Percentiles rank a stretch among this genome's conserved stretches.
These are phyloP conservation scores for Hamamelis virginiana DNA, from an alignment of 164 flowering plant genomes.

Conservation along the genomic window DNA sequence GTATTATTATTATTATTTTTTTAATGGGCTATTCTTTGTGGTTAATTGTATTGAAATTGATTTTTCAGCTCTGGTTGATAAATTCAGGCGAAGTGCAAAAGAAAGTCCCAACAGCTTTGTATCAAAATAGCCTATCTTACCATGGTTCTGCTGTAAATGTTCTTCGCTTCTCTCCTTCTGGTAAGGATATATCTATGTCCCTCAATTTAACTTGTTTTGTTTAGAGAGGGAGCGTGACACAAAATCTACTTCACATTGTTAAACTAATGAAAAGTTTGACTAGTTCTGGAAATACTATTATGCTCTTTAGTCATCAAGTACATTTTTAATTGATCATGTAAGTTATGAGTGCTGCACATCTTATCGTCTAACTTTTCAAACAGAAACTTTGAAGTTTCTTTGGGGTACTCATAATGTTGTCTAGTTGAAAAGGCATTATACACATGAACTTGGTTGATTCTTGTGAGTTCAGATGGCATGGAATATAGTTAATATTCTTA, in stretches of 20 bases:
- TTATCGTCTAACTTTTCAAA: too few species aligned
- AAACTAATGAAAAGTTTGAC: neutral
- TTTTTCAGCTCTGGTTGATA: conserved; percentile 71
- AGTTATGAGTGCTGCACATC: too few species aligned
- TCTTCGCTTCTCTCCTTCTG: conserved; percentile 91
- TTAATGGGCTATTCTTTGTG: neutral
- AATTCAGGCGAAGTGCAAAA: conserved; percentile 51
- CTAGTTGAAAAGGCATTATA: too few species aligned
- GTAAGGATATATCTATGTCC: conserved; percentile 30
- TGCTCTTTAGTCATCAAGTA: too few species aligned
- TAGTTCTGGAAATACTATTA: neutral
- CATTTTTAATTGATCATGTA: too few species aligned
- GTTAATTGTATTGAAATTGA: neutral
- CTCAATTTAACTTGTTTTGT: too few species aligned
- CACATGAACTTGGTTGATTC: too few species aligned
- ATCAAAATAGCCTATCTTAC: conserved; percentile 76
- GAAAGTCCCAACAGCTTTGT: conserved; percentile 66
- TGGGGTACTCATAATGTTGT: too few species aligned
- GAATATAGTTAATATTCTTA: too few species aligned
- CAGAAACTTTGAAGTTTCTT: too few species aligned
- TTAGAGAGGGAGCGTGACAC: neutral
- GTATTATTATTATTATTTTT: too few species aligned
- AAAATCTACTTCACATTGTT: neutral
- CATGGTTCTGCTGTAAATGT: conserved; percentile 84
- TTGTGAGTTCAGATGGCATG: too few species aligned